A percentile compares a stretch with the other conserved stretches of the same genome.
Conservation (phyloP, 2,329 filamentous ascomycete species). For the Lithohypha guttulata region DNA sequence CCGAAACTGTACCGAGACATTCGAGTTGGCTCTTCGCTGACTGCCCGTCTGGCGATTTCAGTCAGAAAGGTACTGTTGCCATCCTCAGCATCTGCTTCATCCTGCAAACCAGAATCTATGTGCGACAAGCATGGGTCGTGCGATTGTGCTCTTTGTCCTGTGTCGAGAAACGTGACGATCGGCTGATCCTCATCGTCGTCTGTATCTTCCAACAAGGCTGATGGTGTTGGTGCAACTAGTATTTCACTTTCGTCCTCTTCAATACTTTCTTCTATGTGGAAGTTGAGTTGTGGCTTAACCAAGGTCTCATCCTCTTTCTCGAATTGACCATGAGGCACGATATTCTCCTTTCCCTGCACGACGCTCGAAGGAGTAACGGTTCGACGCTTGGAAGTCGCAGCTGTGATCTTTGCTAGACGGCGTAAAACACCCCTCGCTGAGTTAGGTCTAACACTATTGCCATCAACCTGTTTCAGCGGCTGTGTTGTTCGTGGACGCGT, state of each 20-base stretch:
- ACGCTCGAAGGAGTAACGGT: constrained; percentile 36
- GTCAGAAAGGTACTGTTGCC: constrained; percentile 22
- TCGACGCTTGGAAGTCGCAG: constrained; percentile 36
- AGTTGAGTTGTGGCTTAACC: constrained; percentile 25
- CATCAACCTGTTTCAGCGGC: constrained; percentile 33
- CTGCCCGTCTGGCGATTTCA: constrained; percentile 34
- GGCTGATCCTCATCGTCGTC: constrained; percentile 15
- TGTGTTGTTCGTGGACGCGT: constrained; percentile 39
- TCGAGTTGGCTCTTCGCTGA: constrained; percentile 29
- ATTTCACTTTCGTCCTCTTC: constrained; percentile 35
- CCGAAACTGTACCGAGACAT: constrained; percentile 36
- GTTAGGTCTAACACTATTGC: constrained; percentile 39
- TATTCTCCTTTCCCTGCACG: constrained; percentile 22
- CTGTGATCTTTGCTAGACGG: constrained; percentile 44
- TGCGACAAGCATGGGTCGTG: constrained; percentile 14
- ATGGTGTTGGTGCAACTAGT: constrained; percentile 18
- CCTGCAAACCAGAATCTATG: constrained; percentile 29
- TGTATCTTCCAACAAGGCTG: constrained; percentile 14
- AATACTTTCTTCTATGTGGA: constrained; percentile 34
- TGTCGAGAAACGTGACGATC: constrained; percentile 18
- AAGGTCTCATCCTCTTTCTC: constrained; percentile 29
- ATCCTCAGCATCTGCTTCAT: constrained; percentile 27
- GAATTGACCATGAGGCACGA: no score
- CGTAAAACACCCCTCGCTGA: constrained; percentile 45
- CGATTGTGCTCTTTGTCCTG: background rate